phyloP scores from a whole-genome alignment of 2,329 filamentous ascomycete genomes.

The Grosmannia clavigera region DNA sequence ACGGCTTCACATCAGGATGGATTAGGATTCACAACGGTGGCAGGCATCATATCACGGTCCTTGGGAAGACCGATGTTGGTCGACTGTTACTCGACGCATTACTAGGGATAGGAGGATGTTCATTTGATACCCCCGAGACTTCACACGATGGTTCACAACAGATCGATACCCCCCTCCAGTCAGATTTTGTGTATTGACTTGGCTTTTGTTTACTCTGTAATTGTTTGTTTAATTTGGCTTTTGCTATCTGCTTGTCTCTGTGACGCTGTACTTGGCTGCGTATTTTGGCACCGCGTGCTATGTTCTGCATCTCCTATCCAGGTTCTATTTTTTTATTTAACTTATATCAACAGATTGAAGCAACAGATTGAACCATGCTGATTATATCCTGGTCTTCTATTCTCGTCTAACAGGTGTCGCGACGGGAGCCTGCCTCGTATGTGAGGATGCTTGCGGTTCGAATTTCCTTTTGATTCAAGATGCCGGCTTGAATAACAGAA shows the following conservation, averaged over 20 bases:
- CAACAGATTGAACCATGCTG: not conserved
- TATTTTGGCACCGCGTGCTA: not conserved
- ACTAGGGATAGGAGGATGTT: slow-evolving; percentile 9
- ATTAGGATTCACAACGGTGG: not conserved
- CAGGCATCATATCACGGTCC: slow-evolving; percentile 7
- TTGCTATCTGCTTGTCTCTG: not conserved
- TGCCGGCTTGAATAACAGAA: not conserved
- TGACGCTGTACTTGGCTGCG: not conserved
- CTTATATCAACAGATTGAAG: not conserved
- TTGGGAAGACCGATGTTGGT: not conserved
- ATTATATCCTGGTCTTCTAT: not conserved
- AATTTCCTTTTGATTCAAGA: not conserved
- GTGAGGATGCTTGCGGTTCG: not conserved
- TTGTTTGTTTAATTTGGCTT: not conserved
- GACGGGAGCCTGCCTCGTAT: not conserved
- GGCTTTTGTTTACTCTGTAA: slow-evolving; percentile 4
- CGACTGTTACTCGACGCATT: slow-evolving; percentile 3
- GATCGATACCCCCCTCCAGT: slow-evolving; percentile 13
- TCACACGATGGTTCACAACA: slow-evolving; percentile 7
- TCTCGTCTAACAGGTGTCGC: not conserved
- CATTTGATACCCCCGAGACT: slow-evolving; percentile 11
- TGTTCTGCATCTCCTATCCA: not conserved
- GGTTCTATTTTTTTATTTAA: not conserved
- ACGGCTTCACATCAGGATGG: slow-evolving; percentile 1
- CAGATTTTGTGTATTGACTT: slow-evolving; percentile 3